Base-by-base conservation (phyloP, 805 yeast species). In the Myxozyma vanderwaltii region DNA sequence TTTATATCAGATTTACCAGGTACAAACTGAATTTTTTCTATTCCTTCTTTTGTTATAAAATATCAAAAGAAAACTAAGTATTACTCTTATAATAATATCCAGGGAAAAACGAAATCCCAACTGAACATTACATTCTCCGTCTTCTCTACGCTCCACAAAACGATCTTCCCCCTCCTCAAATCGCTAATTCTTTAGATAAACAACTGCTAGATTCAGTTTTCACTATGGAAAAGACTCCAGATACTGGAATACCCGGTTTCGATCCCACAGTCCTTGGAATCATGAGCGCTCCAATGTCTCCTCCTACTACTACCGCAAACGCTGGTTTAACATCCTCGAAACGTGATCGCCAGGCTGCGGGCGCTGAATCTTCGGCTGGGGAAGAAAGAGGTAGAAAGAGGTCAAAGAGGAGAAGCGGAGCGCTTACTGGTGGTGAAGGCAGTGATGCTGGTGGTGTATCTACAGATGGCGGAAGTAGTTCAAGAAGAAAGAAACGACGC, bases 1-100 rank as follows among this genome's bases (percentile, higher is more conserved):
- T 98, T 92, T 71, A 87, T 94, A 13, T 79, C 81, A 39, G 97
- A 91, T 66, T 76, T 94, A 29, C 88, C 96, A 0, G 97, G 69
- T 63, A 36, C 21, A 21, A 35, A 13, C 38, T 35, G 5, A 35
- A 13, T n/a, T 21, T 50, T 15, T 3, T 4, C 36, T 35, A 27
- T 6, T 23, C 17, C 33, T 47, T 36, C 10, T 23, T 31, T 31
- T 38, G 38, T n/a, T n/a, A n/a, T n/a, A n/a, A n/a, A n/a, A n/a
- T n/a, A n/a, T n/a, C n/a, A n/a, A n/a, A n/a, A n/a, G n/a, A n/a
- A n/a, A n/a, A n/a, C n/a, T n/a, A n/a, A n/a, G n/a, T n/a, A n/a
- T n/a, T n/a, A n/a, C 7, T 10, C 26, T 27, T 48, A 45, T 21
- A 17, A 33, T 26, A 8, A 39, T 41, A 10, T 6, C 1, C 12